These are phyloP conservation scores for Tolypocladium endophyticum DNA, from an alignment of 2,329 filamentous ascomycete species.

Conservation along the genomic window DNA sequence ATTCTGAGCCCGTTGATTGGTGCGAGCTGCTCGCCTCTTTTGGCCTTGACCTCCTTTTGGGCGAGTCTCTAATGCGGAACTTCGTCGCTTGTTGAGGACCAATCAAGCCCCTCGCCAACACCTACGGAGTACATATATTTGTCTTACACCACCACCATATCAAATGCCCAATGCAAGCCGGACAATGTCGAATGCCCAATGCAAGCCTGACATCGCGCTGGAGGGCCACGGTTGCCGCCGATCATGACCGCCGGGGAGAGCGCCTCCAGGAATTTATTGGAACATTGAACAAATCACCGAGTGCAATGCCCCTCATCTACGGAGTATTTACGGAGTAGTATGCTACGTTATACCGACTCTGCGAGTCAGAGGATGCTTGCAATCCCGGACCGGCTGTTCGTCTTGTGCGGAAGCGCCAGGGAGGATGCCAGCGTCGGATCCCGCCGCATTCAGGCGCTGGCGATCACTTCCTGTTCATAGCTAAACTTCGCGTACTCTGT, in stretches of 20 bases:
- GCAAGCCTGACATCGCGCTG: background rate
- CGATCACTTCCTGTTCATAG: background rate
- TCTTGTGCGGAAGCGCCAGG: background rate
- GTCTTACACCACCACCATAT: background rate
- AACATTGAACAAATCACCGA: background rate
- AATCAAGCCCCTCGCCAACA: background rate
- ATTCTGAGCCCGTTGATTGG: background rate
- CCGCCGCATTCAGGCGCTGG: background rate
- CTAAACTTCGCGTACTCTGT: background rate
- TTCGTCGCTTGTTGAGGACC: background rate
- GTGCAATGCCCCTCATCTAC: background rate
- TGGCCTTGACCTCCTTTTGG: background rate
- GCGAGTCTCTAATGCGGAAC: background rate
- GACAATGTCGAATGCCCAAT: background rate
- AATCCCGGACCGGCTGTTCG: background rate
- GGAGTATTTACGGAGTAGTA: background rate
- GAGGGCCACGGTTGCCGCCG: background rate
- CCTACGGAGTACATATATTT: background rate
- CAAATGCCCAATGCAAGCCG: background rate
- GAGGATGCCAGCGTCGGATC: background rate
- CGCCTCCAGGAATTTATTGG: background rate
- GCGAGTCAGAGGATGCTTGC: background rate
- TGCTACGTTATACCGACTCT: background rate
- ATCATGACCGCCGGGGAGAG: background rate
- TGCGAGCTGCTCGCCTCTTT: background rate